Evolutionary conservation across 2,329 filamentous ascomycete genomes (phyloP).

Genomic region (Chaetomium strumarium): DNA sequence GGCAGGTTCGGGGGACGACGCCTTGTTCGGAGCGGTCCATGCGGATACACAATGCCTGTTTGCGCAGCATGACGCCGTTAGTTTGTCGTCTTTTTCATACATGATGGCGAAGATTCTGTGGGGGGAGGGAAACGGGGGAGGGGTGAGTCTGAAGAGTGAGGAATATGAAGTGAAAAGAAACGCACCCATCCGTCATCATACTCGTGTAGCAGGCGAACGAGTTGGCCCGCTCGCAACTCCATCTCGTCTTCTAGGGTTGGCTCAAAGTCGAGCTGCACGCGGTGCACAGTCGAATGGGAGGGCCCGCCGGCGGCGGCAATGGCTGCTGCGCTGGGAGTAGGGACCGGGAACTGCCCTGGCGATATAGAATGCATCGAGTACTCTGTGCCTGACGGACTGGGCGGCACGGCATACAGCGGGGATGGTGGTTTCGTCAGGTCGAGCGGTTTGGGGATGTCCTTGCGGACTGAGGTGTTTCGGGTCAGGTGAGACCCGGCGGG

Average conservation of each 20-base stretch:
- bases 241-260: constrained; percentile 92
- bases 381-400: constrained; percentile 59
- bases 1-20: constrained; percentile 86
- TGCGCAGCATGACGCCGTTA: constrained; percentile 27
- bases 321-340: constrained; percentile 49
- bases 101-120: neutral
- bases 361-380: constrained; percentile 53
- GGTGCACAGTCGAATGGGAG: constrained; percentile 64
- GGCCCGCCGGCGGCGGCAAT: constrained; percentile 59
- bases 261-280: constrained; percentile 89
- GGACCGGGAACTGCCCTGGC: constrained; percentile 39
- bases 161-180: neutral
- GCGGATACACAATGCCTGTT: constrained; percentile 74
- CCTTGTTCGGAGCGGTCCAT: constrained; percentile 89
- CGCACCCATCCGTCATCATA: constrained; percentile 98
- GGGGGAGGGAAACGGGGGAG: neutral
- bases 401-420: constrained; percentile 35
- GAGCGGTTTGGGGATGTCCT: constrained; percentile 44
- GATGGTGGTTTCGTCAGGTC: constrained; percentile 46
- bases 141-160: constrained; percentile 20
- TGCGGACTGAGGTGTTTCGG: constrained; percentile 53
- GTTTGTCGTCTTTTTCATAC: constrained; percentile 11
- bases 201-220: constrained; percentile 86
- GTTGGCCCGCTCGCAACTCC: constrained; percentile 69
- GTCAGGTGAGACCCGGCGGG: constrained; percentile 32